A percentile compares a stretch with the other conserved stretches of the same genome.
Conservation (phyloP, 2,329 filamentous ascomycete genomes). For the Trichophyton schoenleinii region DNA sequence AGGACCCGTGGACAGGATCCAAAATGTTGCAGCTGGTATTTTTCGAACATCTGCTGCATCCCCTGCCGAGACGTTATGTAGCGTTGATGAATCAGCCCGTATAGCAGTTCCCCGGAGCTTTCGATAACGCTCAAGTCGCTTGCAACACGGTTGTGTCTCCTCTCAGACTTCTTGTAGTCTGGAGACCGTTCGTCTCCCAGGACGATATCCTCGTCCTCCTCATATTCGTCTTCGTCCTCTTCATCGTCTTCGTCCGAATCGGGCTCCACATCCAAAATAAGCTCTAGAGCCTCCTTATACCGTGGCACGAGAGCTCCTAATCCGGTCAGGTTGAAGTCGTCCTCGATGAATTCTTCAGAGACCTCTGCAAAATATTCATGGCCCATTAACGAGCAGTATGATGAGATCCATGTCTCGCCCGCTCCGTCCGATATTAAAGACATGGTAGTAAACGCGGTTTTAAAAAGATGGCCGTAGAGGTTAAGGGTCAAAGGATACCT, state of each 20-base stretch:
- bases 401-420: slow-evolving; percentile 91
- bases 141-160: slow-evolving; percentile 73
- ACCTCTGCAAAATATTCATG: slow-evolving; percentile 99
- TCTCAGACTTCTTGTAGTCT: slow-evolving; percentile 42
- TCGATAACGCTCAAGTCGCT: slow-evolving; percentile 93
- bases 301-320: slow-evolving; percentile 90
- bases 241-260: slow-evolving; percentile 65
- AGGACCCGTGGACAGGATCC: slow-evolving; percentile 88
- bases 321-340: slow-evolving; percentile 97
- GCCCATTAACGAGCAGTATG: slow-evolving; percentile 86
- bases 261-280: slow-evolving; percentile 97
- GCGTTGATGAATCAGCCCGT: slow-evolving; percentile 93
- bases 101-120: slow-evolving; percentile 93
- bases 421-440: slow-evolving; percentile 35
- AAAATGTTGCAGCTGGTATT: slow-evolving; percentile 95
- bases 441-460: slow-evolving; percentile 23
- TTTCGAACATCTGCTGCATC: slow-evolving; percentile 98
- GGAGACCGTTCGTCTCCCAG: slow-evolving; percentile 49
- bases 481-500: background rate
- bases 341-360: slow-evolving; percentile 97
- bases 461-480: background rate
- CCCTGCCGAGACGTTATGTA: slow-evolving; percentile 95
- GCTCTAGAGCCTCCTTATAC: slow-evolving; percentile 98
- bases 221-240: slow-evolving; percentile 54
- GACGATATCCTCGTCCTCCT: slow-evolving; percentile 56